Conservation (phyloP, 1,139 yeast genomes). For the Wickerhamomyces sp. region DNA sequence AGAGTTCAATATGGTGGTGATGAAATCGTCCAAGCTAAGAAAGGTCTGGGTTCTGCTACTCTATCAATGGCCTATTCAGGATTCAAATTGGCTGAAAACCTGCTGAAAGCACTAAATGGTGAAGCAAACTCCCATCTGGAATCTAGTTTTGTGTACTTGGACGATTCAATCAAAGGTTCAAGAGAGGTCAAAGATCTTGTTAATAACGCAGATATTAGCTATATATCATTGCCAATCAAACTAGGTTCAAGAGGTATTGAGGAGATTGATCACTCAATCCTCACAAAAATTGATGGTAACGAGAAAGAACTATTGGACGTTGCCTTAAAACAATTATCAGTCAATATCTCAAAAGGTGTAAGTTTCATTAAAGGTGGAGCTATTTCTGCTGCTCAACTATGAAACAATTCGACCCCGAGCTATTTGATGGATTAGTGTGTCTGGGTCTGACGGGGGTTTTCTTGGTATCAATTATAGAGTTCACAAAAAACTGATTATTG, state of each 20-base stretch:
- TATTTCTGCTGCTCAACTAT: conserved; percentile 1
- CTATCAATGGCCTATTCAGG: conserved; percentile 97
- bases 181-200: conserved; percentile 31
- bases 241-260: conserved; percentile 55
- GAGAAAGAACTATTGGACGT: conserved; percentile 54
- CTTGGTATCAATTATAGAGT: no score
- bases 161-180: conserved; percentile 38
- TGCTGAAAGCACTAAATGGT: conserved; percentile 52
- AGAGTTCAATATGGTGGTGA: conserved; percentile 97
- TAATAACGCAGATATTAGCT: conserved; percentile 40
- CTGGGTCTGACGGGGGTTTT: no score
- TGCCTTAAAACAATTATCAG: conserved; percentile 52
- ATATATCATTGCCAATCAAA: conserved; percentile 62
- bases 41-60: conserved; percentile 93
- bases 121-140: conserved; percentile 39
- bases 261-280: conserved; percentile 43
- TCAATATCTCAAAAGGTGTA: conserved; percentile 57
- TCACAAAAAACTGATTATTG: no score
- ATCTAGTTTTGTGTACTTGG: conserved; percentile 43
- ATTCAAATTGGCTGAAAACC: conserved; percentile 65
- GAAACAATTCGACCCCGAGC: background rate
- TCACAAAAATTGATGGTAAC: conserved; percentile 48
- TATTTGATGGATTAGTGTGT: background rate
- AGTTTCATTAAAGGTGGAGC: conserved; percentile 36
- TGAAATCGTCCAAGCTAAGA: conserved; percentile 93